Base-by-base conservation (phyloP, 371 early-diverging fungal genomes). In the Mucor piriformis region DNA sequence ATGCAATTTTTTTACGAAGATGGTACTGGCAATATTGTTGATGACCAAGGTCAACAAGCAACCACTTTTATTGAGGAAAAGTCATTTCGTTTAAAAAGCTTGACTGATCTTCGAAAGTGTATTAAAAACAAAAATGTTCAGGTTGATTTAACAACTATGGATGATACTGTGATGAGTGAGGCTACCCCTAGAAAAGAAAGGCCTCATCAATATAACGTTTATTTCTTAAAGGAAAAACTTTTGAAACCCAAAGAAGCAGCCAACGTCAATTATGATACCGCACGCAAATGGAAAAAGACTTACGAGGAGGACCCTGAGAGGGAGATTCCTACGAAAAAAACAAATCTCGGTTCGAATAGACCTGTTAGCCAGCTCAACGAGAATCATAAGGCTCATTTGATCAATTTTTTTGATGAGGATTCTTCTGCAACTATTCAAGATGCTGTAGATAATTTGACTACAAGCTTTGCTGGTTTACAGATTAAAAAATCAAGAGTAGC, bases 141-240 rank as follows among this genome's bases (percentile, higher is more conserved):
- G 10, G 33, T 46, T 25, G 55, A 40, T 16, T 29, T 29, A 7
- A 3, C 29, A 29, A 29, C 7, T 7, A 3, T 16, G 3, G 16
- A 40, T 40, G 40, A 40, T 6, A 16, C 16, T 40, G 18, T 3
- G 18, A 40, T 82, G 23, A 61, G 77, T 40, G 53, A 72, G 16
- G 73, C 68, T 0, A 15, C 72, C 12, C 21, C 53, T 2, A 49
- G 67, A 24, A 81, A 84, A 23, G 74, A 85, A 50, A 53, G 67
- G 29, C 76, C 81, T 21, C 52, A 70, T 3, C 54, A 55, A 7
- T 51, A 35, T 23, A 51, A 51, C 35, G 15, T 15, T 13, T 54
- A 54, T n/a, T 46, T 34, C 3, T 56, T 16, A 40, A 40, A 7
- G 40, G 8, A 40, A 16, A 40, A 40, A 16, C 40, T 40, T 16